Evolutionary conservation across 306 rosid genomes (phyloP).

Genomic region (Hippophae tibetana): DNA sequence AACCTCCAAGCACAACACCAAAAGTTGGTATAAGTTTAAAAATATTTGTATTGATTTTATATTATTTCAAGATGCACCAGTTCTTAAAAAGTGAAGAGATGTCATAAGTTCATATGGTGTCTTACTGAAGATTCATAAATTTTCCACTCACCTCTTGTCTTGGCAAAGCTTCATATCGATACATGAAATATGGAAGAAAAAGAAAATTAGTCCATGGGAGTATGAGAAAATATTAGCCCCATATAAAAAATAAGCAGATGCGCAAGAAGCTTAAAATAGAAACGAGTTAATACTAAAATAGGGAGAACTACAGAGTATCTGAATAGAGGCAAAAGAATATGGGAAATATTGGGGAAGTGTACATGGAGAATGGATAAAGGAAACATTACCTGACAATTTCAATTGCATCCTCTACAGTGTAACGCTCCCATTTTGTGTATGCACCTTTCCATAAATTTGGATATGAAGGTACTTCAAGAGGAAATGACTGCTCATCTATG

Average conservation of each 20-base stretch:
- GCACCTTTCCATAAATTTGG: slow-evolving; percentile 95
- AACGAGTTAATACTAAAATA: too few relatives aligned
- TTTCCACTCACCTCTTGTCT: slow-evolving; percentile 62
- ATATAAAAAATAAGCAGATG: neutral
- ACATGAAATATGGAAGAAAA: slow-evolving; percentile 28
- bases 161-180: slow-evolving; percentile 66
- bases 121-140: slow-evolving; percentile 25
- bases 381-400: slow-evolving; percentile 77
- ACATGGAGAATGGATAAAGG: slow-evolving; percentile 20
- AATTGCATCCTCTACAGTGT: slow-evolving; percentile 78
- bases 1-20: slow-evolving; percentile 2
- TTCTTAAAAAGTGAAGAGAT: neutral
- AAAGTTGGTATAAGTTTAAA: neutral
- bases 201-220: slow-evolving; percentile 19
- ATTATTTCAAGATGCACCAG: neutral
- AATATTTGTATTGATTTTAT: neutral
- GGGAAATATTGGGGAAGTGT: neutral
- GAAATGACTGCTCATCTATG: slow-evolving; percentile 83
- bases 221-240: slow-evolving; percentile 20
- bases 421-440: slow-evolving; percentile 85
- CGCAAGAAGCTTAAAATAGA: slow-evolving; percentile 5
- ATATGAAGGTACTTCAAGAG: slow-evolving; percentile 78
- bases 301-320: too few relatives aligned
- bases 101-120: neutral
- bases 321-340: too few relatives aligned